Conservation (phyloP, 179 eudicot species). For the Corrigiola litoralis region DNA sequence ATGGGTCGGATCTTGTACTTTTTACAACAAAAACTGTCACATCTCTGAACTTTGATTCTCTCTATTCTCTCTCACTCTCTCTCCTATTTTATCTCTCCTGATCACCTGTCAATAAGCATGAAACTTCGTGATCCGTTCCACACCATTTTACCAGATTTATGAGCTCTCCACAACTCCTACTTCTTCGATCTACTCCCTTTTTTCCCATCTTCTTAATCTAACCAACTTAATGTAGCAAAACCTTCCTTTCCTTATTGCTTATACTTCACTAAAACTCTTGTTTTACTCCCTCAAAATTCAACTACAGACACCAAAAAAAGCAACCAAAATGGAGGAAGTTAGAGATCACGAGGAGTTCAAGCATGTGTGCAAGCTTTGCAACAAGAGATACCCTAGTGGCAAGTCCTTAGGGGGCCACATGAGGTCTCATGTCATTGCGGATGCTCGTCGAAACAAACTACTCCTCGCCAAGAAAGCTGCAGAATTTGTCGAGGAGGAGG, state of each 20-base stretch:
- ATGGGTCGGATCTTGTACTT: slow-evolving; percentile 55
- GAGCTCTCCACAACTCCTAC: slow-evolving; percentile 21
- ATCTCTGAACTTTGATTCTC: slow-evolving; percentile 31
- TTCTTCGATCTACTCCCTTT: slow-evolving; percentile 7
- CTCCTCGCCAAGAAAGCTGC: slow-evolving; percentile 13
- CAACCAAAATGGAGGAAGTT: slow-evolving; percentile 19
- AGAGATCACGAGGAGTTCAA: slow-evolving; percentile 26
- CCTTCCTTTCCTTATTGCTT: slow-evolving; percentile 6
- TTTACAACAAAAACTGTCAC: slow-evolving; percentile 32
- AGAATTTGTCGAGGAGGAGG: background rate
- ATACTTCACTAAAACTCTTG: background rate
- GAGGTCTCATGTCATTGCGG: slow-evolving; percentile 47
- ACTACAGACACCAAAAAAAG: background rate
- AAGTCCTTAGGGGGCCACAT: slow-evolving; percentile 49
- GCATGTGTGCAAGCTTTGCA: slow-evolving; percentile 39
- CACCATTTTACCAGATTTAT: slow-evolving; percentile 44
- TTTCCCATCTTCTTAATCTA: background rate
- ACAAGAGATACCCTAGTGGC: slow-evolving; percentile 43
- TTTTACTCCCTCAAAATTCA: background rate
- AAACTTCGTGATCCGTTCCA: slow-evolving; percentile 53
- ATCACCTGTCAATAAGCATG: slow-evolving; percentile 35
- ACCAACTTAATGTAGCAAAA: slow-evolving; percentile 5
- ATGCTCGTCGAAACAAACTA: slow-evolving; percentile 13
- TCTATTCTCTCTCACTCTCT: slow-evolving; percentile 17
- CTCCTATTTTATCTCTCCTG: slow-evolving; percentile 13